Percentiles rank a stretch among this genome's conserved stretches.
Evolutionary conservation across 129 eudicot species (phyloP).

Genomic region (Gnaphalium uliginosum): DNA sequence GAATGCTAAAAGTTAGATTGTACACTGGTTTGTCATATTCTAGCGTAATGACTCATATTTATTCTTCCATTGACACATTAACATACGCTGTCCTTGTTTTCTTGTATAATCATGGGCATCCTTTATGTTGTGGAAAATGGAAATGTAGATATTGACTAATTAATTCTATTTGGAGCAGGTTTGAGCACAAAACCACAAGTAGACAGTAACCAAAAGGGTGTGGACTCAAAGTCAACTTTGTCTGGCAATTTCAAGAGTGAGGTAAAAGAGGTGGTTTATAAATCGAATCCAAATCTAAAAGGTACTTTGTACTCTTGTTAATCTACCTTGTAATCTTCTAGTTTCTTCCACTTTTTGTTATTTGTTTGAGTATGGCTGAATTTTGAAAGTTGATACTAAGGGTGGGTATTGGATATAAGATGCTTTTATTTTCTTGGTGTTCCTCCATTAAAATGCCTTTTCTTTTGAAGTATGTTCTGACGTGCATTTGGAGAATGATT

Average conservation of each 20-base stretch:
- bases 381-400: background rate
- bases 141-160: constrained; percentile 4
- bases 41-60: background rate
- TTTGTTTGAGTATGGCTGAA: constrained; percentile 7
- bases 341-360: background rate
- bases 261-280: constrained; percentile 37
- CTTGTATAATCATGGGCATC: background rate
- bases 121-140: background rate
- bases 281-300: constrained; percentile 21
- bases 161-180: constrained; percentile 30
- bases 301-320: constrained; percentile 27
- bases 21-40: no score
- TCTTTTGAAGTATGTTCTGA: constrained; percentile 25
- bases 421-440: background rate
- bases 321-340: background rate
- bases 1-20: no score
- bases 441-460: background rate
- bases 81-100: background rate
- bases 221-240: constrained; percentile 25
- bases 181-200: constrained; percentile 38
- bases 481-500: constrained; percentile 35
- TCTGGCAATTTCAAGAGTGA: constrained; percentile 34
- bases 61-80: background rate
- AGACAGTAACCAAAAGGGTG: constrained; percentile 32
- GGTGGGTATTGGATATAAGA: constrained; percentile 4